Base-by-base conservation (phyloP, 2,329 filamentous ascomycete species). In the Fusarium scirpi region DNA sequence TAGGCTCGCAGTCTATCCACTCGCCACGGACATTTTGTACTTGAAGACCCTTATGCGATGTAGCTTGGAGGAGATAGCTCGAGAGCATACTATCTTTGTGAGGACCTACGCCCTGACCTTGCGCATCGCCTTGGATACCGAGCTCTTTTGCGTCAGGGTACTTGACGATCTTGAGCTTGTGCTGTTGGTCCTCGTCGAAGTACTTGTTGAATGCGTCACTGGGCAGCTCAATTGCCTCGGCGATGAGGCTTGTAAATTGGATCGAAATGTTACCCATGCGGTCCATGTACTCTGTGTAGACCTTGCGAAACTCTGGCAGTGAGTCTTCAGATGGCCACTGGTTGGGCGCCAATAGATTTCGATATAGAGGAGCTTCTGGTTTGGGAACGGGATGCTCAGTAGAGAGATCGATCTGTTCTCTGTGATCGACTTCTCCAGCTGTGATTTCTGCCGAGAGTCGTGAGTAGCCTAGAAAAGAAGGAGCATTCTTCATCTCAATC, bases 121-220 rank as follows among this genome's bases (percentile, higher is more conserved):
- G 78, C 24, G 75, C 77, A 41, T 78, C 81, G 5, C 76, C 78
- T 22, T 70, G 78, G 5, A 85, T 78, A 0, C 85, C 87, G 3
- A 92, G 81, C 77, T 89, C 85, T n/a, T 82, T 80, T 15, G 87
- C 79, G 77, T 96, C 93, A 0, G 94, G 94, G 77, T 96, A 97
- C 82, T 92, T 93, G 65, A 97, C 91, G 64, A 97, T 91, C 83
- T 97, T 97, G 75, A 97, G 86, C 83, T 97, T 97, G 83, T 97
- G 93, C 82, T 96, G 93, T 82, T 88, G 84, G 72, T 86, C 79
- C 83, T 85, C 73, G 77, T 94, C 92, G 80, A 95, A 95, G 84
- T 94, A 97, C 74, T 87, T 89, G 76, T 89, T 83, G 79, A 97
- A 97, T 0, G 94, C 92, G 53, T 86, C 81, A 0, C 85, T 67